phyloP scores from a whole-genome alignment of 2,329 filamentous ascomycete genomes.

The Nannizzia gypsea region DNA sequence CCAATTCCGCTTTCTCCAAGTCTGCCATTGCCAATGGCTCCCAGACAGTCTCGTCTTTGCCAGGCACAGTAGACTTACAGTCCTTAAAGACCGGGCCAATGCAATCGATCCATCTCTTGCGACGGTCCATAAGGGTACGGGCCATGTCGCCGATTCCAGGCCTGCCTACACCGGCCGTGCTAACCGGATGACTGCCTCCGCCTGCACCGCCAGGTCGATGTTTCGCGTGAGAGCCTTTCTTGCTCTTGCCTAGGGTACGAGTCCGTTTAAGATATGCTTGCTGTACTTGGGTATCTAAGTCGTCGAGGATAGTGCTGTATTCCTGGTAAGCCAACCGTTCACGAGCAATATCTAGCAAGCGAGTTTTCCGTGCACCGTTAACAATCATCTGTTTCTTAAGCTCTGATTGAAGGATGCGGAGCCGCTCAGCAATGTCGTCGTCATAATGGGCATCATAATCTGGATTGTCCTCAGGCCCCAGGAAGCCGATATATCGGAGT shows the following conservation, averaged over 20 bases:
- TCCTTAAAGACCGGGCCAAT: constrained; percentile 86
- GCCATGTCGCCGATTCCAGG: constrained; percentile 75
- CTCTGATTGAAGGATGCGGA: constrained; percentile 72
- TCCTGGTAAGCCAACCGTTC: constrained; percentile 94
- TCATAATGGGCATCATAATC: constrained; percentile 86
- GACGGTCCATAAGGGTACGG: constrained; percentile 81
- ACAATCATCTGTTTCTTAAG: constrained; percentile 72
- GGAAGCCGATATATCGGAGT: constrained; percentile 77
- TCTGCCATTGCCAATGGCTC: constrained; percentile 59
- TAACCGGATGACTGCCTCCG: constrained; percentile 50
- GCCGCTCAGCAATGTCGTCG: constrained; percentile 81
- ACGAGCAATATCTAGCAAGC: constrained; percentile 74
- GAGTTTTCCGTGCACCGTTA: constrained; percentile 82
- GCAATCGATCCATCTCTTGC: constrained; percentile 77
- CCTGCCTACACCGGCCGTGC: constrained; percentile 35
- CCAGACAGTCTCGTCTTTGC: constrained; percentile 60
- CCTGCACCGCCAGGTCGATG: constrained; percentile 54
- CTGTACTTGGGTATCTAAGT: constrained; percentile 89
- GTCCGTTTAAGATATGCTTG: constrained; percentile 93
- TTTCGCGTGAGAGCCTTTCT: constrained; percentile 63
- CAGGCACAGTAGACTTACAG: constrained; percentile 63
- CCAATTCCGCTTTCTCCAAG: constrained; percentile 62
- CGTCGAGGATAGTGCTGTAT: constrained; percentile 91
- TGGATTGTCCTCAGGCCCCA: constrained; percentile 56
- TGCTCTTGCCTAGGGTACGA: constrained; percentile 83